Conservation (phyloP, 768 basidiomycete species). For the Suillus americanus region DNA sequence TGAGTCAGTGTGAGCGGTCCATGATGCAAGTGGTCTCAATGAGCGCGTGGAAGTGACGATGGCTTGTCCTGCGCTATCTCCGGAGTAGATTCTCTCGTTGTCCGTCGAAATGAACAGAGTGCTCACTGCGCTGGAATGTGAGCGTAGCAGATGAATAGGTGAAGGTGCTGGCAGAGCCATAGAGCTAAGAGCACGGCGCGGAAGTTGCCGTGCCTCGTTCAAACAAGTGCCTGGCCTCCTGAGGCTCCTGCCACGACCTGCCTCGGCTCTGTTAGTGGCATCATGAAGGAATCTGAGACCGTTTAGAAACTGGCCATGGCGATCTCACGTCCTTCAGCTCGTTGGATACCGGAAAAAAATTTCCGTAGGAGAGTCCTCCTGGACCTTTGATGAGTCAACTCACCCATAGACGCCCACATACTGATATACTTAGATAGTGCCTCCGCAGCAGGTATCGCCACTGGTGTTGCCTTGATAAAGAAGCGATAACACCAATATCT, state of each 20-base stretch:
- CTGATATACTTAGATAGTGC: not conserved
- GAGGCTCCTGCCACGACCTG: too few species aligned
- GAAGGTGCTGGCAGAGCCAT: slow-evolving; percentile 38
- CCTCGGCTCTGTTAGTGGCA: too few species aligned
- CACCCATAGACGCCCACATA: not conserved
- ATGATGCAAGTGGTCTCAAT: slow-evolving; percentile 69
- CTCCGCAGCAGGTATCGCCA: not conserved
- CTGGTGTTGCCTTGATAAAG: not conserved
- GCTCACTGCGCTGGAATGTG: slow-evolving; percentile 64
- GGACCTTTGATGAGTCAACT: not conserved
- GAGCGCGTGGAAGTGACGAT: slow-evolving; percentile 74
- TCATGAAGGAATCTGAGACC: too few species aligned
- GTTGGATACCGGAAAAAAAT: too few species aligned
- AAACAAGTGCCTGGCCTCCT: not conserved
- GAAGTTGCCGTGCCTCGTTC: not conserved
- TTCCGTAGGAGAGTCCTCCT: too few species aligned
- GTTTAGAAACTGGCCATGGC: too few species aligned
- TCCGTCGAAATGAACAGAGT: slow-evolving; percentile 63
- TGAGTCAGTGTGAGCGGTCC: slow-evolving; percentile 79
- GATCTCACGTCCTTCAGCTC: too few species aligned
- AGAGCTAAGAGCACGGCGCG: not conserved
- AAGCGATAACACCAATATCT: not conserved
- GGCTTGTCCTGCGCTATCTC: slow-evolving; percentile 77
- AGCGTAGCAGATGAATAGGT: slow-evolving; percentile 75
- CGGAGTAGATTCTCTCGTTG: slow-evolving; percentile 84